Evolutionary conservation across 352 stramenopile genomes (phyloP).

Genomic region (Phytophthora colocasiae): DNA sequence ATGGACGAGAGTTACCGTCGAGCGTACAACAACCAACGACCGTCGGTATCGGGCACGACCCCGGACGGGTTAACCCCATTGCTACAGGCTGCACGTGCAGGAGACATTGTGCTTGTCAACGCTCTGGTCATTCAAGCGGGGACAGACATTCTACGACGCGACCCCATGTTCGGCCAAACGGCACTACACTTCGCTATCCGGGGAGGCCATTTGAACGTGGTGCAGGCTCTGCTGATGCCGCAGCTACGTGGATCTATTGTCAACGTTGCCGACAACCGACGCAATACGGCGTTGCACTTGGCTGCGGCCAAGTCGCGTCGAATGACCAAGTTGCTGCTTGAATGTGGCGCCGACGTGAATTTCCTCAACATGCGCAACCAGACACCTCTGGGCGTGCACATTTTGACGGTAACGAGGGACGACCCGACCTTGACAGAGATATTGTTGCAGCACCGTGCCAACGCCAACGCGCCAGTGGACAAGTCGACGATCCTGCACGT

Average conservation of each 20-base stretch:
- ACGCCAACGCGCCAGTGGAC: conserved; percentile 65
- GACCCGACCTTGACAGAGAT: conserved; percentile 70
- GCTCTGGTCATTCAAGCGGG: conserved; percentile 73
- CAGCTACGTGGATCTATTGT: conserved; percentile 70
- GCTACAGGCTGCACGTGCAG: conserved; percentile 63
- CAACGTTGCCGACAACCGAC: conserved; percentile 71
- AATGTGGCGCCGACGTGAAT: conserved; percentile 64
- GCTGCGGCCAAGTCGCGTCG: conserved; percentile 68
- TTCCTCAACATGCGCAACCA: conserved; percentile 78
- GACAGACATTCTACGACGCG: conserved; percentile 71
- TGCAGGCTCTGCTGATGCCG: conserved; percentile 74
- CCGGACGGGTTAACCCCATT: conserved; percentile 75
- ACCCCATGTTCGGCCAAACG: conserved; percentile 73
- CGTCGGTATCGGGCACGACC: conserved; percentile 14
- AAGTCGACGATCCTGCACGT: conserved; percentile 72
- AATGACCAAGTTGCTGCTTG: conserved; percentile 68
- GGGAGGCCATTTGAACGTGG: conserved; percentile 65
- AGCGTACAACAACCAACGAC: conserved; percentile 36
- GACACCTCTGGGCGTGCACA: conserved; percentile 69
- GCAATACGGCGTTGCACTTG: conserved; percentile 69
- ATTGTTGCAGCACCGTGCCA: conserved; percentile 60
- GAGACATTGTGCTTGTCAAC: conserved; percentile 74
- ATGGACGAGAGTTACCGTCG: conserved; percentile 76
- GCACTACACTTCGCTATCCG: conserved; percentile 77
- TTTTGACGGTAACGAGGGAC: conserved; percentile 62